Evolutionary conservation across 2,329 filamentous ascomycete species (phyloP).

Genomic region (Ilyonectria mors-panacis): DNA sequence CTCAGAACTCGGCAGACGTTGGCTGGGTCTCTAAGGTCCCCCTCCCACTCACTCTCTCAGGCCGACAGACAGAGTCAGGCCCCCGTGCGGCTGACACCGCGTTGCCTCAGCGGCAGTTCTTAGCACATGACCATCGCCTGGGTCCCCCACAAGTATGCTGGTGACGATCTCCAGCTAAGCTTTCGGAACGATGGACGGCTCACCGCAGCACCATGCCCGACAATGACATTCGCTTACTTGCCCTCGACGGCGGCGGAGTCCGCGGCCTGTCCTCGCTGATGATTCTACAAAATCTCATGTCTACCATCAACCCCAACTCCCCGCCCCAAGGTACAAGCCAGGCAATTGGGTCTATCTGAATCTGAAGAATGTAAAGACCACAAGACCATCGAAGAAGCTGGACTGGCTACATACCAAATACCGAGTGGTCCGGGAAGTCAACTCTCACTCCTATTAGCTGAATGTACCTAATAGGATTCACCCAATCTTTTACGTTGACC

Average conservation of each 20-base stretch:
- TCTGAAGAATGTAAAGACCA: too few relatives aligned
- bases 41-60: too few relatives aligned
- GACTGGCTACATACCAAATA: conserved; percentile 7
- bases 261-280: conserved; percentile 53
- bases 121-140: conserved; percentile 2
- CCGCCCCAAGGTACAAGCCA: conserved; percentile 52
- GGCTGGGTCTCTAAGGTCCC: too few relatives aligned
- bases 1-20: too few relatives aligned
- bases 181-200: too few relatives aligned
- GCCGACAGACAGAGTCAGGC: too few relatives aligned
- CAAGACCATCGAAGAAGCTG: conserved; percentile 10
- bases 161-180: not conserved
- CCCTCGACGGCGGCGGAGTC: conserved; percentile 53
- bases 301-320: conserved; percentile 40
- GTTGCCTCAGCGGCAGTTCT: not conserved
- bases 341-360: too few relatives aligned
- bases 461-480: conserved; percentile 4
- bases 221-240: conserved; percentile 36
- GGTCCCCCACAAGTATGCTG: not conserved
- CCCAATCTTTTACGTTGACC: conserved; percentile 2
- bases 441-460: not conserved
- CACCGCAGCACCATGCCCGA: conserved; percentile 1
- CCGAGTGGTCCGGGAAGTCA: conserved; percentile 1
- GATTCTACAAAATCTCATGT: conserved; percentile 53
- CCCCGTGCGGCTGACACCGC: not conserved